These are phyloP conservation scores for Arthrobotrys megalospora DNA, from an alignment of 2,329 filamentous ascomycete species.

Conservation along the genomic window DNA sequence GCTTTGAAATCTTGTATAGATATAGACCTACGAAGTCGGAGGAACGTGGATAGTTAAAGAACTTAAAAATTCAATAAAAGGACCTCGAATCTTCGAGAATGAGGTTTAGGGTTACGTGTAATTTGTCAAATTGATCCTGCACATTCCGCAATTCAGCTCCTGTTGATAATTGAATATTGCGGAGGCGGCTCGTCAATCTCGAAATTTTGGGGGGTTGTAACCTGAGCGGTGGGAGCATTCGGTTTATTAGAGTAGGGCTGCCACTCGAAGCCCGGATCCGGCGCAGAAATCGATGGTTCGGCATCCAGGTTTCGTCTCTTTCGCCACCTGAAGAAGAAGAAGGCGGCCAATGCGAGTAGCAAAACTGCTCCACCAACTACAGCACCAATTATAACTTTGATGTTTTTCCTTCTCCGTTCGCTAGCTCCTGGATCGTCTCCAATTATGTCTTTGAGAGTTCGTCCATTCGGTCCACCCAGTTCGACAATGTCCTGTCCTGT, in stretches of 20 bases:
- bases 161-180: background rate
- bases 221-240: background rate
- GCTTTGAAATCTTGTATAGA: too few species aligned
- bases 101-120: too few species aligned
- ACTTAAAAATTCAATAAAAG: too few species aligned
- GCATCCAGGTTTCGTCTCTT: background rate
- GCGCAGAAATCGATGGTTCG: background rate
- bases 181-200: background rate
- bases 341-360: background rate
- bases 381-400: background rate
- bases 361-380: background rate
- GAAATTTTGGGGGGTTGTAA: too few species aligned
- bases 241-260: background rate
- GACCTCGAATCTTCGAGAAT: too few species aligned
- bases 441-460: background rate
- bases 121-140: too few species aligned
- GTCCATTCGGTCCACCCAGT: background rate
- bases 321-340: background rate
- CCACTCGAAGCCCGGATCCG: conserved; percentile 1
- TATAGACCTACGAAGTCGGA: too few species aligned
- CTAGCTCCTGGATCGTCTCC: background rate
- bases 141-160: too few species aligned
- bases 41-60: too few species aligned
- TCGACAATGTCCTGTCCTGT: conserved; percentile 9
- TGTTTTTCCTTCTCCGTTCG: background rate